Conservation (phyloP, 805 yeast genomes). For the Cyberlindnera nakhonratchasimensis region DNA sequence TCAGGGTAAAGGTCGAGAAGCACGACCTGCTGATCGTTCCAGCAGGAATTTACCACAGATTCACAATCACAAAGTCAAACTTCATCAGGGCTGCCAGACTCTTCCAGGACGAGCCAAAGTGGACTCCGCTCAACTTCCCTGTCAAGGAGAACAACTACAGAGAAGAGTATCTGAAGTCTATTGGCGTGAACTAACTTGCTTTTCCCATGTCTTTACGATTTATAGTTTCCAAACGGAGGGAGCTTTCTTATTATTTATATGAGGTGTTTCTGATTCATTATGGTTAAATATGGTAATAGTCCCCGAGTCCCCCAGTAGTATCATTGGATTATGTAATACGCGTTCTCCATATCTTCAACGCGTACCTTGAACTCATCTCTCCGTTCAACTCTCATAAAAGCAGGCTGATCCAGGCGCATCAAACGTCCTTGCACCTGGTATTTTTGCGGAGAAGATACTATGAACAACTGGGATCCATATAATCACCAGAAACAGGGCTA, state of each 20-base stretch:
- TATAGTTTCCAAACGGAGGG: no score
- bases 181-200: slow-evolving; percentile 12
- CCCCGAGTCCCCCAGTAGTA: no score
- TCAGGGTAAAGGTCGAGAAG: slow-evolving; percentile 60
- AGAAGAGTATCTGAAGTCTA: slow-evolving; percentile 39
- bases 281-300: no score
- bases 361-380: no score
- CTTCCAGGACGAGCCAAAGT: slow-evolving; percentile 93
- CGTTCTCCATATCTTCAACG: no score
- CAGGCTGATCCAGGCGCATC: no score
- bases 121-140: slow-evolving; percentile 83
- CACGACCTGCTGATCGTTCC: slow-evolving; percentile 75
- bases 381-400: no score
- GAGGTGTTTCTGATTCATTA: no score
- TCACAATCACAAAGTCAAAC: slow-evolving; percentile 64
- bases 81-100: slow-evolving; percentile 75
- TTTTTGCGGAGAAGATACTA: no score
- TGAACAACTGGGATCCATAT: background rate
- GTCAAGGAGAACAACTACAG: slow-evolving; percentile 47
- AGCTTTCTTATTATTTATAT: no score
- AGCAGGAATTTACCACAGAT: slow-evolving; percentile 92
- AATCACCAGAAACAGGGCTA: background rate
- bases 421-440: no score
- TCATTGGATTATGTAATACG: no score
- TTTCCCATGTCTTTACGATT: background rate